Conservation (phyloP, 257 asterid species). For the Cynanchum wilfordii region DNA sequence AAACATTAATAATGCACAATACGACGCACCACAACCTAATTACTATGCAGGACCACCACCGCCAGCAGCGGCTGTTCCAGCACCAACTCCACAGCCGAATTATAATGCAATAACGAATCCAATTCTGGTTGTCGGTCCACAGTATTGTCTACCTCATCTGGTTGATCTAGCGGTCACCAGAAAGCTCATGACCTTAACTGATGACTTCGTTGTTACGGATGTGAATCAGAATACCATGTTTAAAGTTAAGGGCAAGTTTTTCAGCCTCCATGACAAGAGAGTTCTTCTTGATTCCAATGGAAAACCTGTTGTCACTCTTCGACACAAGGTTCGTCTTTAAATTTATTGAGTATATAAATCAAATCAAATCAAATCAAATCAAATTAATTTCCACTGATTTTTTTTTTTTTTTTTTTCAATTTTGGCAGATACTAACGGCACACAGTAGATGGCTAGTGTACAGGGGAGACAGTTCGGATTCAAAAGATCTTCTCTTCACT, state of each 20-base stretch:
- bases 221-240: constrained; percentile 13
- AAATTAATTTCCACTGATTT: too few relatives aligned
- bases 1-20: neutral
- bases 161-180: constrained; percentile 14
- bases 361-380: too few relatives aligned
- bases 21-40: neutral
- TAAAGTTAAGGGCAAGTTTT: constrained; percentile 16
- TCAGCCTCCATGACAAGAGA: constrained; percentile 18
- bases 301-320: constrained; percentile 16
- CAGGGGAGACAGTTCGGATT: constrained; percentile 20
- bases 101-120: constrained; percentile 1
- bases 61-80: neutral
- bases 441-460: constrained; percentile 18
- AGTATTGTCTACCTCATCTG: constrained; percentile 9
- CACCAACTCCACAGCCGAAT: neutral
- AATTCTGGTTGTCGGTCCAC: constrained; percentile 8
- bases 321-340: constrained; percentile 10
- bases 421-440: constrained; percentile 15
- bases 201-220: constrained; percentile 18
- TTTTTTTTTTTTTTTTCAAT: too few relatives aligned
- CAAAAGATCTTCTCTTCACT: constrained; percentile 15
- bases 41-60: neutral
- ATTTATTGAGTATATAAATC: too few relatives aligned
- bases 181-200: constrained; percentile 19
- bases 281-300: constrained; percentile 18